Conservation (phyloP, 2,329 filamentous ascomycete genomes). For the Aureobasidium namibiae region DNA sequence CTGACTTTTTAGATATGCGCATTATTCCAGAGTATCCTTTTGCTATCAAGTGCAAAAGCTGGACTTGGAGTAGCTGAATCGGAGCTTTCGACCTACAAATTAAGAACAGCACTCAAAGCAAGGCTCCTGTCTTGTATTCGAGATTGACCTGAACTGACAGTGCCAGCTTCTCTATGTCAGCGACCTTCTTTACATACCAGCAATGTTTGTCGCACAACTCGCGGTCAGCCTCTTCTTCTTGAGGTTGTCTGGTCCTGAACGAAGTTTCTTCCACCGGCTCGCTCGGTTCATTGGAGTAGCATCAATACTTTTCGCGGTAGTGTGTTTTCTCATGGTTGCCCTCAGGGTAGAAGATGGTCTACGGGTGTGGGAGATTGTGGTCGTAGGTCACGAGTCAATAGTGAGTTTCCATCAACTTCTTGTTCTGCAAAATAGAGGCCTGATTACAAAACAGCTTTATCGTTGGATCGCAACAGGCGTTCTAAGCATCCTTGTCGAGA, state of each 20-base stretch:
- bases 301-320: background rate
- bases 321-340: background rate
- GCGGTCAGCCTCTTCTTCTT: slow-evolving; percentile 5
- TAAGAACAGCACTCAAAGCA: background rate
- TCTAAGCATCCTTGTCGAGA: background rate
- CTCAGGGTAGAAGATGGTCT: background rate
- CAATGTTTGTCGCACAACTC: background rate
- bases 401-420: background rate
- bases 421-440: background rate
- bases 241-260: background rate
- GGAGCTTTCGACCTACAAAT: background rate
- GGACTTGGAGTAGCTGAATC: background rate
- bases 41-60: background rate
- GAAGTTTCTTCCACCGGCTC: background rate
- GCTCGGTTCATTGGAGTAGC: background rate
- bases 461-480: slow-evolving; percentile 1
- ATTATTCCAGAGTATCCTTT: background rate
- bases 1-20: slow-evolving; percentile 1
- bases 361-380: background rate
- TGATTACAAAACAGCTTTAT: background rate
- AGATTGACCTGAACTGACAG: background rate
- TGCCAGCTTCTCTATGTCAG: background rate
- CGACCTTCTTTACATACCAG: slow-evolving; percentile 1
- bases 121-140: background rate
- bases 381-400: background rate